Evolutionary conservation across 1,284 basidiomycete species (phyloP).

Genomic region (Tilletiaria anomala): DNA sequence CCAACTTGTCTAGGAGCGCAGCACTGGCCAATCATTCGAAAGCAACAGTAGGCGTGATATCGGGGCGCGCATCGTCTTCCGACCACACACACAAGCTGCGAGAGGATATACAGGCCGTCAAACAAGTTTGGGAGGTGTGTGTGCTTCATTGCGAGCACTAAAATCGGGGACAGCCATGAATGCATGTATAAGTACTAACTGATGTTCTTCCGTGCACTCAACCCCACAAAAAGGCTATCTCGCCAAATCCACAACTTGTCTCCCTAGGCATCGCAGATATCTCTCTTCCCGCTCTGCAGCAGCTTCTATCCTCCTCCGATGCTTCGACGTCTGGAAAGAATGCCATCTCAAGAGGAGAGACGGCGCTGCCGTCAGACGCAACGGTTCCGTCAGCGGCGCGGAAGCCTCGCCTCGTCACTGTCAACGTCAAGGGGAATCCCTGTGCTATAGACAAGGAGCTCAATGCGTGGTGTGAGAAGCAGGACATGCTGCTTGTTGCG

Average conservation of each 20-base stretch:
- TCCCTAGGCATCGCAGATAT: constrained; percentile 22
- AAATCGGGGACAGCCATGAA: background rate
- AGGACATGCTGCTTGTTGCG: constrained; percentile 17
- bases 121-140: constrained; percentile 4
- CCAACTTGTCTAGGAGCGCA: too few relatives aligned
- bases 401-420: constrained; percentile 3
- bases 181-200: background rate
- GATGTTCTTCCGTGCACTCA: background rate
- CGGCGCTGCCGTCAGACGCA: too few relatives aligned
- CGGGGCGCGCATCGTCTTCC: too few relatives aligned
- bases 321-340: too few relatives aligned
- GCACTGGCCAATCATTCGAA: too few relatives aligned
- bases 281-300: constrained; percentile 5
- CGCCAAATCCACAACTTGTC: constrained; percentile 15
- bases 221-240: constrained; percentile 7
- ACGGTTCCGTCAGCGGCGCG: too few relatives aligned
- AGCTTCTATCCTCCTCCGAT: too few relatives aligned
- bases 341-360: too few relatives aligned
- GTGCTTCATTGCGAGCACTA: background rate
- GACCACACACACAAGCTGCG: background rate
- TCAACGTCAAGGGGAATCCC: background rate
- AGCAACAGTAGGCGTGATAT: too few relatives aligned
- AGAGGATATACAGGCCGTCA: constrained; percentile 1
- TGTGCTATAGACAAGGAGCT: constrained; percentile 2
- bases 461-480: constrained; percentile 14